Percentiles rank a stretch among this genome's conserved stretches.
These are phyloP conservation scores for Esteya vermicola DNA, from an alignment of 2,329 filamentous ascomycete species.

Conservation along the genomic window DNA sequence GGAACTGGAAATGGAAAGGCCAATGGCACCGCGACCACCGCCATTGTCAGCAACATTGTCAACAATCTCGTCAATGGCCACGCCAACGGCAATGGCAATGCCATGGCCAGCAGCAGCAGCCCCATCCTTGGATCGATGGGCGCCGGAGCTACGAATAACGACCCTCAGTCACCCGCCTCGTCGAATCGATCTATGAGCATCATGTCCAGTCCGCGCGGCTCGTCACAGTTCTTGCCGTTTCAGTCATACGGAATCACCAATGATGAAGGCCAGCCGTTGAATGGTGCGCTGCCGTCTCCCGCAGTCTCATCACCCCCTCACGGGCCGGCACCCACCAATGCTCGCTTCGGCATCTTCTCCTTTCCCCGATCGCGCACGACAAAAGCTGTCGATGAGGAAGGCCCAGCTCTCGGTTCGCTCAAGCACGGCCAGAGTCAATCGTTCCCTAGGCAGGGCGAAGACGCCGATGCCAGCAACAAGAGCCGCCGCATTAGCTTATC, in stretches of 20 bases:
- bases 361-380: slow-evolving; percentile 46
- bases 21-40: too few relatives aligned
- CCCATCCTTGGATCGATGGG: too few relatives aligned
- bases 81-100: background rate
- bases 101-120: background rate
- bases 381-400: slow-evolving; percentile 46
- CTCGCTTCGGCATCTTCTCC: slow-evolving; percentile 38
- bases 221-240: slow-evolving; percentile 42
- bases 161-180: slow-evolving; percentile 46
- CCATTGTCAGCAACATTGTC: slow-evolving; percentile 3
- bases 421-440: slow-evolving; percentile 65
- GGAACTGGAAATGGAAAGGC: background rate
- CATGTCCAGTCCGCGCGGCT: slow-evolving; percentile 48
- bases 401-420: slow-evolving; percentile 52
- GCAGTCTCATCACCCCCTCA: slow-evolving; percentile 16
- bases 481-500: slow-evolving; percentile 41
- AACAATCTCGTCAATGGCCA: slow-evolving; percentile 1
- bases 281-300: slow-evolving; percentile 24
- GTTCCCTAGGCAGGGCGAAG: slow-evolving; percentile 49
- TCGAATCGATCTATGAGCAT: slow-evolving; percentile 41
- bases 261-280: slow-evolving; percentile 28
- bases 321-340: slow-evolving; percentile 14
- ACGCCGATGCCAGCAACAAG: slow-evolving; percentile 37
- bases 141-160: slow-evolving; percentile 15
- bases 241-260: slow-evolving; percentile 30